A percentile compares a stretch with the other conserved stretches of the same genome.
These are phyloP conservation scores for Lodderomyces jiufengensis DNA, from an alignment of 1,139 yeast genomes.

Conservation along the genomic window DNA sequence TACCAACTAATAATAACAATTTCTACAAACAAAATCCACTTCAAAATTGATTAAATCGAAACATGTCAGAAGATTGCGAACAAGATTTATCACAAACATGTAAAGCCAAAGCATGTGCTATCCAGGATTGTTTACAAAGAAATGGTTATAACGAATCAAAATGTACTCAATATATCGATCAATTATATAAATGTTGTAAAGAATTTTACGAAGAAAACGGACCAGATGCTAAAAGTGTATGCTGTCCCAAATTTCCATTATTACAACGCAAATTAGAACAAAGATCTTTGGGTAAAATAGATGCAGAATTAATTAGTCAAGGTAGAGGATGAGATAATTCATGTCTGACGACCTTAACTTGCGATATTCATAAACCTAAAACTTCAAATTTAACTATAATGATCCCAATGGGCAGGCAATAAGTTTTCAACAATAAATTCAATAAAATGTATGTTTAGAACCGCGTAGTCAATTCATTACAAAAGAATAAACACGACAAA, in stretches of 20 bases:
- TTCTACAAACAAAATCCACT: too few relatives aligned
- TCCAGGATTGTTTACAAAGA: constrained; percentile 57
- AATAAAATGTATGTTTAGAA: constrained; percentile 63
- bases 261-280: constrained; percentile 58
- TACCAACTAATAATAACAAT: too few relatives aligned
- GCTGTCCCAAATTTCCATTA: constrained; percentile 62
- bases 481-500: constrained; percentile 52
- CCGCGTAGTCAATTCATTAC: constrained; percentile 58
- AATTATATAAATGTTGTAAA: constrained; percentile 59
- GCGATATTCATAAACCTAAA: too few relatives aligned
- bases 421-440: too few relatives aligned
- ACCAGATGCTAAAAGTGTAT: constrained; percentile 50
- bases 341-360: too few relatives aligned
- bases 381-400: not conserved
- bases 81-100: constrained; percentile 41
- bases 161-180: constrained; percentile 57
- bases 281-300: constrained; percentile 48
- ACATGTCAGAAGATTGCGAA: too few relatives aligned
- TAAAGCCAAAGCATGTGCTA: constrained; percentile 66
- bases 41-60: too few relatives aligned
- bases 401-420: too few relatives aligned
- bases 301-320: constrained; percentile 38
- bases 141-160: constrained; percentile 59
- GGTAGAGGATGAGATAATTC: constrained; percentile 18
- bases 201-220: constrained; percentile 53